Evolutionary conservation across 148 eudicot genomes (phyloP).

Genomic region (Heliamphora exappendiculata): DNA sequence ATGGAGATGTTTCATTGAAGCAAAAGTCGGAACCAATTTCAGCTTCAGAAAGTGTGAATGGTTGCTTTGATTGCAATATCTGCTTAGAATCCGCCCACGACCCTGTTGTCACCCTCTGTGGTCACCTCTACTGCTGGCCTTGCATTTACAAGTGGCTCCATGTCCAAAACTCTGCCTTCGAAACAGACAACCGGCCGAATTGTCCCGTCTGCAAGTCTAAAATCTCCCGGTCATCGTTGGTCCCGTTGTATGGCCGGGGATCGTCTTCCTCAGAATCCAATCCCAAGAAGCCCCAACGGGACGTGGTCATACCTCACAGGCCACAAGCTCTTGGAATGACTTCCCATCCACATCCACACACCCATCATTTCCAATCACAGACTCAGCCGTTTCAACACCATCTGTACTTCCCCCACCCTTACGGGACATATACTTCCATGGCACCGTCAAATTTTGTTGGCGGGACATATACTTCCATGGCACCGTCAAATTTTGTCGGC

Average conservation of each 20-base stretch:
- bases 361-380: conserved; percentile 19
- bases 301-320: conserved; percentile 44
- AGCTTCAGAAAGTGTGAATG: conserved; percentile 29
- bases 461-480: conserved; percentile 26
- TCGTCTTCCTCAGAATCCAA: conserved; percentile 30
- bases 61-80: conserved; percentile 70
- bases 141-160: conserved; percentile 86
- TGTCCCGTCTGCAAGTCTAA: conserved; percentile 81
- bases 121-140: conserved; percentile 87
- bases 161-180: conserved; percentile 41
- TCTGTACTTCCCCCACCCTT: conserved; percentile 24
- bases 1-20: conserved; percentile 21
- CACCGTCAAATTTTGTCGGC: conserved; percentile 28
- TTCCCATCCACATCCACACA: conserved; percentile 21
- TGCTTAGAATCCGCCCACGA: conserved; percentile 82
- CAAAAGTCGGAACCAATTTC: conserved; percentile 25
- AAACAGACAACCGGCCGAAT: conserved; percentile 35
- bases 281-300: conserved; percentile 24
- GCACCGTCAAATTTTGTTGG: conserved; percentile 26
- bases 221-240: conserved; percentile 53
- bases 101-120: conserved; percentile 88
- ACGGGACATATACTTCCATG: conserved; percentile 27
- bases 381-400: conserved; percentile 27
- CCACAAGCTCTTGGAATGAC: conserved; percentile 38
- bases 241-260: conserved; percentile 71